These are phyloP conservation scores for Lactuca saligna DNA, from an alignment of 129 eudicot genomes.

Conservation along the genomic window DNA sequence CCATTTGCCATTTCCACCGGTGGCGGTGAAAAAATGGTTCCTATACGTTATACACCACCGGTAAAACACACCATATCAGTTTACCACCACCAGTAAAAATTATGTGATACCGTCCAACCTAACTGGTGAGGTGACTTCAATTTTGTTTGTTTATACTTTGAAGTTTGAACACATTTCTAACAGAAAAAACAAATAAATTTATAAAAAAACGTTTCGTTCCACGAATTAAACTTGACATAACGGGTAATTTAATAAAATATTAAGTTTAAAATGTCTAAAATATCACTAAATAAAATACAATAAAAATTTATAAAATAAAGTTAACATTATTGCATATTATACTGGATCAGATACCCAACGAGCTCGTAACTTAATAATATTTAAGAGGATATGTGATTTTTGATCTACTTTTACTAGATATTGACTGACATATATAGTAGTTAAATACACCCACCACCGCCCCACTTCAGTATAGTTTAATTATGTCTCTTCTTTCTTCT, in stretches of 20 bases:
- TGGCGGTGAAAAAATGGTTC: too few relatives aligned
- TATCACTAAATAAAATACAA: neutral
- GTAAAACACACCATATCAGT: too few relatives aligned
- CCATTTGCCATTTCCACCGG: too few relatives aligned
- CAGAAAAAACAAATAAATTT: too few relatives aligned
- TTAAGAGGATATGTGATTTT: neutral
- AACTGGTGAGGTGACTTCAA: neutral
- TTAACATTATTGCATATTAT: neutral
- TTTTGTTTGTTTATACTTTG: too few relatives aligned
- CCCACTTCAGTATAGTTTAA: neutral
- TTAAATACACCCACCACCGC: conserved; percentile 23
- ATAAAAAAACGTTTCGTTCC: neutral
- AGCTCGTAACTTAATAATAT: neutral
- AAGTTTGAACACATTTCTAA: neutral
- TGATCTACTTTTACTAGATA: conserved; percentile 10
- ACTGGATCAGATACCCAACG: neutral
- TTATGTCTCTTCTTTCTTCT: too few relatives aligned
- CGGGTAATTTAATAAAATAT: neutral
- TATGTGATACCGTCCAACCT: too few relatives aligned
- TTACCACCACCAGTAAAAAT: too few relatives aligned
- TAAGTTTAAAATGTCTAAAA: too few relatives aligned
- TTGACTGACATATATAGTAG: conserved; percentile 1
- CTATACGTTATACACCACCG: too few relatives aligned
- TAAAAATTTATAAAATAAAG: neutral
- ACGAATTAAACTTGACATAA: neutral